Percentiles rank a stretch among this genome's conserved stretches.
Evolutionary conservation across 176 grass and related monocot species (phyloP).

Genomic region (Triticum aestivum): DNA sequence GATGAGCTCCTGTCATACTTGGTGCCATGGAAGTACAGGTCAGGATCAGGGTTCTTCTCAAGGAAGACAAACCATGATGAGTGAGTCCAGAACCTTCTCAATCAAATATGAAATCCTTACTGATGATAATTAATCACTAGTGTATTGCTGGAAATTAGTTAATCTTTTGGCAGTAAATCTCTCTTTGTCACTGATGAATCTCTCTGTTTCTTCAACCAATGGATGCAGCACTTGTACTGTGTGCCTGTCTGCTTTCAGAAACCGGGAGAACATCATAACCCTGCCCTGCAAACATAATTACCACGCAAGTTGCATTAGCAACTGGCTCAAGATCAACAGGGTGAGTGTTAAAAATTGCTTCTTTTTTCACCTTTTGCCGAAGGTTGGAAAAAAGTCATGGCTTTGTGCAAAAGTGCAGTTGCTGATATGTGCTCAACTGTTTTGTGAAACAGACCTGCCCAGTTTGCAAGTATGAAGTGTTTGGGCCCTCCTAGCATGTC

Average conservation of each 20-base stretch:
- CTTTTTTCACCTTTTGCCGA: background rate
- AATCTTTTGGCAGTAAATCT: background rate
- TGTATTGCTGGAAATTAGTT: background rate
- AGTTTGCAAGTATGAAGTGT: conserved; percentile 80
- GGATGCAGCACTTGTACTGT: conserved; percentile 78
- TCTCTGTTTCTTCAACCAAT: background rate
- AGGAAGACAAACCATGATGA: conserved; percentile 54
- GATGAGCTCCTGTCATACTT: conserved; percentile 69
- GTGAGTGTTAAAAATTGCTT: conserved; percentile 30
- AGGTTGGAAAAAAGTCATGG: background rate
- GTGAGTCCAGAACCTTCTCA: conserved; percentile 42
- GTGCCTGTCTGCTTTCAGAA: conserved; percentile 57
- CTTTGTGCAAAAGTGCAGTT: background rate
- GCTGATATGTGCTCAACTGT: background rate
- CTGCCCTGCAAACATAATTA: conserved; percentile 84
- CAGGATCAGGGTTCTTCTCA: conserved; percentile 63
- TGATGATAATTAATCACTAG: background rate
- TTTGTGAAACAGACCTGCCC: conserved; percentile 64
- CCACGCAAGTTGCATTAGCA: conserved; percentile 54
- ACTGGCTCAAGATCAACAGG: conserved; percentile 81
- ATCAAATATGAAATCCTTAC: background rate
- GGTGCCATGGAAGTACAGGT: conserved; percentile 53
- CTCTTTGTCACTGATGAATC: conserved; percentile 1
- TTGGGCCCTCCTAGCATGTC: conserved; percentile 47
- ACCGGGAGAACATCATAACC: conserved; percentile 52